phyloP scores from a whole-genome alignment of 371 early-diverging fungal genomes.

The Rhizopus sp. region DNA sequence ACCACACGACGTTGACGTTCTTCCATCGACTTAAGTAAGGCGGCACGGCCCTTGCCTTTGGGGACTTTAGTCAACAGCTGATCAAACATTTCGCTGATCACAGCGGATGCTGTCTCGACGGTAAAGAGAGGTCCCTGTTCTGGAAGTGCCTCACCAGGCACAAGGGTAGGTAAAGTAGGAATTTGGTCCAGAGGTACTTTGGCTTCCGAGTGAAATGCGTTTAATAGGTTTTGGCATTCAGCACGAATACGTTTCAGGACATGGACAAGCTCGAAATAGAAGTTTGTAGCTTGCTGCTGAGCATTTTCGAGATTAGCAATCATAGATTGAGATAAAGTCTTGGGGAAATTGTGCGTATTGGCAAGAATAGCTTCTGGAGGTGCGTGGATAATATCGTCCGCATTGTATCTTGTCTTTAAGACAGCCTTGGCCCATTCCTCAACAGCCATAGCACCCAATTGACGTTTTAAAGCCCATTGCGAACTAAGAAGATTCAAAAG shows the following conservation, averaged over 20 bases:
- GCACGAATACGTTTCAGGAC: constrained; percentile 71
- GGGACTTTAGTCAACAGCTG: constrained; percentile 44
- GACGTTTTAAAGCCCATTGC: constrained; percentile 81
- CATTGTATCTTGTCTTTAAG: constrained; percentile 40
- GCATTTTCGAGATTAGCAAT: constrained; percentile 56
- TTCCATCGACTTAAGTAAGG: constrained; percentile 39
- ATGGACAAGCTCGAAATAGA: constrained; percentile 72
- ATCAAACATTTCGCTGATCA: constrained; percentile 59
- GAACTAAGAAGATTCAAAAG: constrained; percentile 59
- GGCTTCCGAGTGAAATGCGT: constrained; percentile 59
- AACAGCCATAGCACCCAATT: constrained; percentile 75
- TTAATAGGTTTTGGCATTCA: constrained; percentile 74
- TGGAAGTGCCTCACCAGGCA: constrained; percentile 47
- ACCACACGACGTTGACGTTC: constrained; percentile 69
- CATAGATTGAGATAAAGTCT: constrained; percentile 53
- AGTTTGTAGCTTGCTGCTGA: constrained; percentile 31
- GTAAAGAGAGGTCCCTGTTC: constrained; percentile 62
- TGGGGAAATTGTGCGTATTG: constrained; percentile 49
- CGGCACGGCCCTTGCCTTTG: constrained; percentile 40
- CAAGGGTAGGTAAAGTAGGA: constrained; percentile 63
- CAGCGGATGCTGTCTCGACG: constrained; percentile 57
- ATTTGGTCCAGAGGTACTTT: constrained; percentile 46
- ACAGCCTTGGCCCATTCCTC: constrained; percentile 82
- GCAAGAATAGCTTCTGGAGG: constrained; percentile 46
- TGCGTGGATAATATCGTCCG: constrained; percentile 46